These are phyloP conservation scores for Hyphopichia fennica DNA, from an alignment of 1,139 yeast genomes.

Conservation along the genomic window DNA sequence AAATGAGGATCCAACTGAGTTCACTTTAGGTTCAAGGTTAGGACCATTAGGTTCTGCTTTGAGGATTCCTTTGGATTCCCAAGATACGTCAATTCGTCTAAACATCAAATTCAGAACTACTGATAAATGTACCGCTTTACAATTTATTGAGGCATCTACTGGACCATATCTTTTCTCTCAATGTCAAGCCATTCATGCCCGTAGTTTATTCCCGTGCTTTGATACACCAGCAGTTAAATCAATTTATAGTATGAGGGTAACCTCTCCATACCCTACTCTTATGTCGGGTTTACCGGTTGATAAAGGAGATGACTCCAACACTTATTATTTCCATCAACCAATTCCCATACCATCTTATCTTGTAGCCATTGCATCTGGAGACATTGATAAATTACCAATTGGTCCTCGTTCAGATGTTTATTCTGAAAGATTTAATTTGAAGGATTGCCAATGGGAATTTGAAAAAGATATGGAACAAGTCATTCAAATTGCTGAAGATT, in stretches of 20 bases:
- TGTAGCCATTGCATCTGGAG: slow-evolving; percentile 85
- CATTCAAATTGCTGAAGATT: slow-evolving; percentile 73
- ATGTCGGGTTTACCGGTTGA: slow-evolving; percentile 62
- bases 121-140: slow-evolving; percentile 75
- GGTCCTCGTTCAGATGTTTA: slow-evolving; percentile 88
- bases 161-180: slow-evolving; percentile 84
- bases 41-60: slow-evolving; percentile 72
- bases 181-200: slow-evolving; percentile 88
- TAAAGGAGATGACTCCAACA: slow-evolving; percentile 11
- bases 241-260: slow-evolving; percentile 57
- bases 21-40: slow-evolving; percentile 43
- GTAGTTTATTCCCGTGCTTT: slow-evolving; percentile 86
- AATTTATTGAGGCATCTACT: slow-evolving; percentile 80
- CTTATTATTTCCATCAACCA: slow-evolving; percentile 60
- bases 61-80: slow-evolving; percentile 26
- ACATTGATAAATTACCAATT: slow-evolving; percentile 62
- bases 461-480: slow-evolving; percentile 76
- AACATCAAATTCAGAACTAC: slow-evolving; percentile 65
- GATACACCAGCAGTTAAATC: slow-evolving; percentile 88
- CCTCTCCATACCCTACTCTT: slow-evolving; percentile 65
- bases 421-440: slow-evolving; percentile 70
- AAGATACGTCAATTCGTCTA: slow-evolving; percentile 28
- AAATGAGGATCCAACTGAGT: slow-evolving; percentile 17
- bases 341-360: slow-evolving; percentile 86
- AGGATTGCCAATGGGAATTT: slow-evolving; percentile 76